Evolutionary conservation across 1,139 yeast species (phyloP).

Genomic region (Zhuliangozyma parablackwelliae): DNA sequence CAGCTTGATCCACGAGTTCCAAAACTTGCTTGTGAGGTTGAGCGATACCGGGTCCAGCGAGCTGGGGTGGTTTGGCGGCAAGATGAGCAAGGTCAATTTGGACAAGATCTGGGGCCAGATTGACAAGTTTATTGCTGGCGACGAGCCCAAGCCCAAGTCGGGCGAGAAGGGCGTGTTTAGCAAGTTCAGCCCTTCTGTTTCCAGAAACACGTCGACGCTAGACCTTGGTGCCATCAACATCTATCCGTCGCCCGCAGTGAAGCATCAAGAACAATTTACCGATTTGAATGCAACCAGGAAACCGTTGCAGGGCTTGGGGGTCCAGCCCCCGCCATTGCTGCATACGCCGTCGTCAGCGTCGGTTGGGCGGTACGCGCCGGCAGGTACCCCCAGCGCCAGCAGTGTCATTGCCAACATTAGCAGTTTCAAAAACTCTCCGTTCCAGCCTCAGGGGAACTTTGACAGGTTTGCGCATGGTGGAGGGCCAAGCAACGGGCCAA

Average conservation of each 20-base stretch:
- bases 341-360: constrained; percentile 13
- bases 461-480: no score
- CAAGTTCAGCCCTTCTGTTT: constrained; percentile 63
- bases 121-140: constrained; percentile 91
- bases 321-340: constrained; percentile 12
- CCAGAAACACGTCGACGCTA: constrained; percentile 48
- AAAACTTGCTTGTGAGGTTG: constrained; percentile 38
- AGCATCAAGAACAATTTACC: constrained; percentile 1
- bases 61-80: constrained; percentile 58
- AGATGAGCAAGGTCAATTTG: constrained; percentile 69
- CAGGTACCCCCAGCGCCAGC: background rate
- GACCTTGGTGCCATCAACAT: constrained; percentile 29
- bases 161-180: constrained; percentile 63
- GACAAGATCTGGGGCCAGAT: constrained; percentile 87
- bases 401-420: no score
- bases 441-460: background rate
- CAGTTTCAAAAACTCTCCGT: no score
- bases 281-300: constrained; percentile 5
- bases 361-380: constrained; percentile 17
- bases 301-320: background rate
- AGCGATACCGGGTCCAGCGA: constrained; percentile 40
- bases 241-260: constrained; percentile 1
- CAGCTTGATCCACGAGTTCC: constrained; percentile 31
- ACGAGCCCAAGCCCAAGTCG: constrained; percentile 57
- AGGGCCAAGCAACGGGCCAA: no score